These are phyloP conservation scores for Anthracocystis setariae DNA, from an alignment of 1,284 basidiomycete species.

Conservation along the genomic window DNA sequence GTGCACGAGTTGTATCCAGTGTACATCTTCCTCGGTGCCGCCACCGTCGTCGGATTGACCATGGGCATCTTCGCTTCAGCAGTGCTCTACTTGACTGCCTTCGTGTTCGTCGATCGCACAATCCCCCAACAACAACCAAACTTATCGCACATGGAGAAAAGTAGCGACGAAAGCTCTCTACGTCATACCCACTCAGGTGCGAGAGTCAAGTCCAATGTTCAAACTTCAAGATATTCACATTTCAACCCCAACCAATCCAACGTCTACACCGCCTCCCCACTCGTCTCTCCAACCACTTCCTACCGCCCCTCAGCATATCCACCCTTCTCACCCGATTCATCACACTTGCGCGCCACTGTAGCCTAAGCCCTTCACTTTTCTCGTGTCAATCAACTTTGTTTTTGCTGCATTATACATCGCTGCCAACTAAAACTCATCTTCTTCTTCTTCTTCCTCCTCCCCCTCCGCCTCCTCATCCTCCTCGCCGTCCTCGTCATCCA, in stretches of 20 bases:
- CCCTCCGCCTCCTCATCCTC: constrained; percentile 23
- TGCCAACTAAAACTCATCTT: background rate
- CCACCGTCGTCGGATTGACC: constrained; percentile 22
- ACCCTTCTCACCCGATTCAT: background rate
- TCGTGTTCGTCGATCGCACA: constrained; percentile 38
- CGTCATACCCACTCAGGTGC: too few species aligned
- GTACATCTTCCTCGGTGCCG: constrained; percentile 50
- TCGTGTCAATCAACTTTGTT: too few species aligned
- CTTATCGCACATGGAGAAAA: background rate
- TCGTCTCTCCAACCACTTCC: constrained; percentile 8
- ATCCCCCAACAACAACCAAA: background rate
- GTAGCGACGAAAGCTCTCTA: too few species aligned
- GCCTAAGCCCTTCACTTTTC: background rate
- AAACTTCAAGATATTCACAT: too few species aligned
- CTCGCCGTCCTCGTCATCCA: constrained; percentile 32
- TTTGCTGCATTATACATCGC: background rate
- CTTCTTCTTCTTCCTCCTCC: too few species aligned
- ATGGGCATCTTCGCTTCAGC: constrained; percentile 28
- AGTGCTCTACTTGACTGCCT: constrained; percentile 27
- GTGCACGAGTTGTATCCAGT: constrained; percentile 44
- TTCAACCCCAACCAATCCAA: background rate
- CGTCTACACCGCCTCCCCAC: constrained; percentile 3
- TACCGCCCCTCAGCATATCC: constrained; percentile 5
- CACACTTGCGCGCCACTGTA: constrained; percentile 9
- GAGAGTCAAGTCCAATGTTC: too few species aligned